Conservation (phyloP, 2,329 filamentous ascomycete species). For the Colletotrichum horii region DNA sequence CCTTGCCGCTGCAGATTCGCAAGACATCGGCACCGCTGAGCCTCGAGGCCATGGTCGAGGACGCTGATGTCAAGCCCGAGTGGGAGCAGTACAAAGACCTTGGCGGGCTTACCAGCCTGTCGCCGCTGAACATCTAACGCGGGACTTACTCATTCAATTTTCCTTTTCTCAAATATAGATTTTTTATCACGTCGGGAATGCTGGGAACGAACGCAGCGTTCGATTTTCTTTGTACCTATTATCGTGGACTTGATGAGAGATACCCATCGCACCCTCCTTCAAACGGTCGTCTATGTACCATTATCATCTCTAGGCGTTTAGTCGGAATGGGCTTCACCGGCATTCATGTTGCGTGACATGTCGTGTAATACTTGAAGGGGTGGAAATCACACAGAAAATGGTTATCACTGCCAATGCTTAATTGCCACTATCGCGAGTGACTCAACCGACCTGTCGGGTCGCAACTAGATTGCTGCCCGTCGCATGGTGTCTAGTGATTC, state of each 20-base stretch:
- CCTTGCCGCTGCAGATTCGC: constrained; percentile 26
- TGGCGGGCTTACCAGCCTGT: constrained; percentile 42
- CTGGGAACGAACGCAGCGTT: neutral
- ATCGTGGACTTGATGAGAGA: constrained; percentile 20
- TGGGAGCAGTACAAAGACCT: constrained; percentile 54
- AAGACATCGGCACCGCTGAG: constrained; percentile 13
- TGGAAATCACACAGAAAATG: neutral
- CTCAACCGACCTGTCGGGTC: neutral
- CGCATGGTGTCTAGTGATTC: neutral
- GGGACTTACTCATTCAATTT: neutral
- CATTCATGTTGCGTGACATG: neutral
- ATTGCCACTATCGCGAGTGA: neutral
- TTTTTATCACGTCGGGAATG: neutral
- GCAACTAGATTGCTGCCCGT: neutral
- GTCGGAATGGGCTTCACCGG: neutral
- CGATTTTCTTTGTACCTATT: neutral
- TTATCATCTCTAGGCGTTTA: neutral
- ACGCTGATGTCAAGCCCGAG: constrained; percentile 34
- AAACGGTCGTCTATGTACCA: neutral
- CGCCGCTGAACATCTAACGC: constrained; percentile 2
- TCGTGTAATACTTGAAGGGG: neutral
- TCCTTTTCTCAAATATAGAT: neutral
- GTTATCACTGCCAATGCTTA: neutral
- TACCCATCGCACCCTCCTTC: constrained; percentile 18
- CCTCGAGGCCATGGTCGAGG: constrained; percentile 1